Conservation (phyloP, 148 eudicot species). For the Nepenthes mirabilis region DNA sequence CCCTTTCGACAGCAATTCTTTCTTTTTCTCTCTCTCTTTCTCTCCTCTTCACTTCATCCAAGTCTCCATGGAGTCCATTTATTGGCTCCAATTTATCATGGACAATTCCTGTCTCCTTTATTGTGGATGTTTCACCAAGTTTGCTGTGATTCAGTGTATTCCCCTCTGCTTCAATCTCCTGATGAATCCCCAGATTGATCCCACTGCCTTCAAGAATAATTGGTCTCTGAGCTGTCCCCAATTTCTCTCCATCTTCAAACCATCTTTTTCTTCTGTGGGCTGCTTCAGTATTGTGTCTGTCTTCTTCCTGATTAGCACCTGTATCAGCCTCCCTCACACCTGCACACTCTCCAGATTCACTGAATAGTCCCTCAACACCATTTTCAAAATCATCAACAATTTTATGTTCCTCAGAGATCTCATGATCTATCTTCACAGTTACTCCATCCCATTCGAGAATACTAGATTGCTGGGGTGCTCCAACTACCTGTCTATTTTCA, state of each 20-base stretch:
- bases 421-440: constrained; percentile 18
- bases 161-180: constrained; percentile 16
- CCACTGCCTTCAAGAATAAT: constrained; percentile 23
- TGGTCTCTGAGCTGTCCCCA: constrained; percentile 14
- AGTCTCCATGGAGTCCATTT: constrained; percentile 21
- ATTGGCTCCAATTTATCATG: constrained; percentile 17
- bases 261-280: constrained; percentile 32
- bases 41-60: constrained; percentile 35
- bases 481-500: constrained; percentile 19
- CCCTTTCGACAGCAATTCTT: constrained; percentile 75
- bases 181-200: constrained; percentile 15
- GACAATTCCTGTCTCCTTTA: constrained; percentile 17
- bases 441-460: constrained; percentile 21
- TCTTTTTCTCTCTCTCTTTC: constrained; percentile 59
- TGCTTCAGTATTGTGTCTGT: constrained; percentile 19
- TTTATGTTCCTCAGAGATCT: constrained; percentile 10
- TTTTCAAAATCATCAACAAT: constrained; percentile 9
- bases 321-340: constrained; percentile 14
- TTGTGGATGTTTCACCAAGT: constrained; percentile 10
- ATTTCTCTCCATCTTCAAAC: constrained; percentile 30
- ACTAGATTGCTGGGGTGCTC: constrained; percentile 23
- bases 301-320: constrained; percentile 13
- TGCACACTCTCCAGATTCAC: constrained; percentile 8
- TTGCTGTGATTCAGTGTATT: constrained; percentile 10
- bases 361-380: constrained; percentile 7